phyloP scores from a whole-genome alignment of 208 protist species.

The Spironucleus salmonicida region DNA sequence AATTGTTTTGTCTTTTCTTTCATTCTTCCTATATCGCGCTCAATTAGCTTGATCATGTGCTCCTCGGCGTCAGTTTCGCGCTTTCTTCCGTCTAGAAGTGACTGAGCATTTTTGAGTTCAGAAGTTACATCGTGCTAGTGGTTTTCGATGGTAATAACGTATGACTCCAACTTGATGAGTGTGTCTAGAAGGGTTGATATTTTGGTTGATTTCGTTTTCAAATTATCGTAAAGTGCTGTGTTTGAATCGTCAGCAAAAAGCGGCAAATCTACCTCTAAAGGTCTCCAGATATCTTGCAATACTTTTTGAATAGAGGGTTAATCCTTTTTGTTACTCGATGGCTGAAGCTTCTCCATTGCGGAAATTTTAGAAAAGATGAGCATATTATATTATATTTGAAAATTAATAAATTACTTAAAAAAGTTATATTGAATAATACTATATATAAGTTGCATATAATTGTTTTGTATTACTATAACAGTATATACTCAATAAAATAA shows the following conservation, averaged over 20 bases:
- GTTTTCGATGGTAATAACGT: background rate
- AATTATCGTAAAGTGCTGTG: background rate
- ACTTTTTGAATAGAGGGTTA: too few relatives aligned
- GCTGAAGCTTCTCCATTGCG: too few relatives aligned
- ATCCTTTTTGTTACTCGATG: too few relatives aligned
- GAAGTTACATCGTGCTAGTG: background rate
- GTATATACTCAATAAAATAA: too few relatives aligned
- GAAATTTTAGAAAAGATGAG: too few relatives aligned
- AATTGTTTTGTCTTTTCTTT: background rate
- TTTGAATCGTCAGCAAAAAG: slow-evolving; percentile 19
- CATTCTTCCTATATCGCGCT: slow-evolving; percentile 16
- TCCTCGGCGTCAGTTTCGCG: background rate
- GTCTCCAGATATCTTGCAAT: slow-evolving; percentile 12
- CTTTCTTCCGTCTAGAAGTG: background rate
- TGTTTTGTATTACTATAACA: too few relatives aligned
- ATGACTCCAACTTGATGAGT: background rate
- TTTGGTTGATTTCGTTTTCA: background rate
- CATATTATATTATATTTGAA: too few relatives aligned
- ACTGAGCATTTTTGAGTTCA: slow-evolving; percentile 8
- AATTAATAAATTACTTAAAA: too few relatives aligned
- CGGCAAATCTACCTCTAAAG: slow-evolving; percentile 5
- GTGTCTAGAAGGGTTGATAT: background rate
- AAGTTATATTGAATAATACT: too few relatives aligned
- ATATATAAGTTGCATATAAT: too few relatives aligned
- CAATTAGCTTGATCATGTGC: background rate